phyloP scores from a whole-genome alignment of 805 yeast genomes.

The Lachancea waltii region DNA sequence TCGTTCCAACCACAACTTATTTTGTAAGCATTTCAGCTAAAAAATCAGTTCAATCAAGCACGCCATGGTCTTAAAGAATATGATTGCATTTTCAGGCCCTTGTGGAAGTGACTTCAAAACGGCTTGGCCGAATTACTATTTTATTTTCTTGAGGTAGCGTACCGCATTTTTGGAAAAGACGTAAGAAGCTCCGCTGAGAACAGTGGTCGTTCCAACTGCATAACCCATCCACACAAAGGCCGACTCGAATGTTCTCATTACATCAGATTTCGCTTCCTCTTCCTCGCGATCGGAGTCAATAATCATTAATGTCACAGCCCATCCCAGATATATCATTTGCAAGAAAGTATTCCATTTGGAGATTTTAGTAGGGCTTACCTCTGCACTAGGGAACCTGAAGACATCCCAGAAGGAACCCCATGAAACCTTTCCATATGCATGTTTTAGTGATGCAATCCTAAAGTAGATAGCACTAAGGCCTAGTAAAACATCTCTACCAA shows the following conservation, averaged over 20 bases:
- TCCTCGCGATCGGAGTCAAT: conserved; percentile 10
- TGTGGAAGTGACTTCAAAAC: neutral
- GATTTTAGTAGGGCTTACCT: conserved; percentile 78
- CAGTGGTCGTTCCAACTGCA: conserved; percentile 62
- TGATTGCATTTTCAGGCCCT: too few relatives aligned
- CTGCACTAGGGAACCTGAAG: conserved; percentile 64
- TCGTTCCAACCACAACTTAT: too few relatives aligned
- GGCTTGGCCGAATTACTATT: too few relatives aligned
- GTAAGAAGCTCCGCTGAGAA: conserved; percentile 73
- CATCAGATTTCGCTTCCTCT: conserved; percentile 5
- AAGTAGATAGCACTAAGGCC: conserved; percentile 66
- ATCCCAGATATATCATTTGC: conserved; percentile 84
- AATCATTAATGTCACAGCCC: conserved; percentile 40
- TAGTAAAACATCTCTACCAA: conserved; percentile 77
- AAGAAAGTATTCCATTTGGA: conserved; percentile 86
- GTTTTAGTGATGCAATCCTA: conserved; percentile 51
- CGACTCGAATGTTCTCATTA: neutral
- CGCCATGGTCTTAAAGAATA: too few relatives aligned
- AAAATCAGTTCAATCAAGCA: neutral
- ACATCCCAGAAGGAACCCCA: conserved; percentile 70
- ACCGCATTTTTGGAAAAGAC: conserved; percentile 65
- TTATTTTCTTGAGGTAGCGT: conserved; percentile 36
- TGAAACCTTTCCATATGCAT: conserved; percentile 35
- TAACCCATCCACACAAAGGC: conserved; percentile 37
- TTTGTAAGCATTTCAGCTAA: neutral